Conservation (phyloP, 2,329 filamentous ascomycete species). For the Colletotrichum cordylinicola region DNA sequence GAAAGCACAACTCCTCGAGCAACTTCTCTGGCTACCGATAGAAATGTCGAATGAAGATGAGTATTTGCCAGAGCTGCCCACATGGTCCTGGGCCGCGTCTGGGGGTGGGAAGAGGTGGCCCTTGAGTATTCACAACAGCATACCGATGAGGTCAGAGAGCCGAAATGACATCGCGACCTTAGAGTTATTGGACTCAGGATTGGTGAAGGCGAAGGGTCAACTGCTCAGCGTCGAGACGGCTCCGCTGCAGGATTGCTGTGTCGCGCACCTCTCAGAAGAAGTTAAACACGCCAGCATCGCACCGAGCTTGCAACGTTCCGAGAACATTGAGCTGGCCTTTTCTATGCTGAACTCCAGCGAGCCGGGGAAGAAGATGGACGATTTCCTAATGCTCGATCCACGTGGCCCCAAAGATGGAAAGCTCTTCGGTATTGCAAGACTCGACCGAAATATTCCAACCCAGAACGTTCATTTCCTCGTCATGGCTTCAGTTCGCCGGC, state of each 20-base stretch:
- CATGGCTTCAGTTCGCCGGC: neutral
- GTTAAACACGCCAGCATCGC: neutral
- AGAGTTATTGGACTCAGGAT: neutral
- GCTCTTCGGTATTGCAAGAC: neutral
- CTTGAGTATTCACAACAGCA: neutral
- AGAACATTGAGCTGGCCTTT: neutral
- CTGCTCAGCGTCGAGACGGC: neutral
- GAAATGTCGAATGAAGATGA: neutral
- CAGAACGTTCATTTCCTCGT: neutral
- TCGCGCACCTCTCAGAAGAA: neutral
- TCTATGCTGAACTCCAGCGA: neutral
- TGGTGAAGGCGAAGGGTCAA: neutral
- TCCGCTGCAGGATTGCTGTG: neutral
- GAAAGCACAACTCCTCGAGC: neutral
- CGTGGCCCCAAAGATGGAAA: neutral
- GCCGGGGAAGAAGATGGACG: neutral
- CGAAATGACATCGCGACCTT: neutral
- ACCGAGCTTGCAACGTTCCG: neutral
- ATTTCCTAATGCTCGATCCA: neutral
- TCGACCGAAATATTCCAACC: neutral
- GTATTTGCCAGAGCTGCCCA: neutral
- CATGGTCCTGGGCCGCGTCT: neutral
- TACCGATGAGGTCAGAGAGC: neutral
- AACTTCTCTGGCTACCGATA: neutral
- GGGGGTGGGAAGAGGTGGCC: neutral